Evolutionary conservation across 345 rosid species (phyloP).

Genomic region (Euphorbia peplus): DNA sequence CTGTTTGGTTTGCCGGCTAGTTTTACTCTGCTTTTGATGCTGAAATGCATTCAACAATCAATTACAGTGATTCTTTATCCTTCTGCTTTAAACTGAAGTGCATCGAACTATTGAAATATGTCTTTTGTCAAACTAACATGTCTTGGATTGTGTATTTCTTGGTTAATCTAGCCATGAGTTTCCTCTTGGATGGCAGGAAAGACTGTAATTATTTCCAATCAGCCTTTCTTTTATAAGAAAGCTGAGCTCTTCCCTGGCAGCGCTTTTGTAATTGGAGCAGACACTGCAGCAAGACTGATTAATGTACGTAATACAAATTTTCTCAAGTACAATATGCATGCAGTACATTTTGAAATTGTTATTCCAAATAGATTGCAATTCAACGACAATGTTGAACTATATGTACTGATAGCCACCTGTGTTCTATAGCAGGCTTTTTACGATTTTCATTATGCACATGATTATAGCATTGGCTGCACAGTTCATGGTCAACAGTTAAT

Average conservation of each 20-base stretch:
- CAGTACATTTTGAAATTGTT: background rate
- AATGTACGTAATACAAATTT: constrained; percentile 48
- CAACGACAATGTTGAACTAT: background rate
- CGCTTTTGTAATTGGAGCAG: constrained; percentile 88
- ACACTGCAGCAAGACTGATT: constrained; percentile 83
- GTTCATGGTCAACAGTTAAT: background rate
- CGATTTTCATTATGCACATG: background rate
- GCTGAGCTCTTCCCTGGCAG: constrained; percentile 95
- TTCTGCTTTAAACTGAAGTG: background rate
- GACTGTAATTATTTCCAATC: constrained; percentile 80
- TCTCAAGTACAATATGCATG: constrained; percentile 1
- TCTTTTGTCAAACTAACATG: background rate
- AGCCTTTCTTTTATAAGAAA: constrained; percentile 93
- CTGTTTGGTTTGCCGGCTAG: background rate
- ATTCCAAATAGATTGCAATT: background rate
- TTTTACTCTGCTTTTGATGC: background rate
- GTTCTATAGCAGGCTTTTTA: background rate
- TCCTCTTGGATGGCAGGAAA: constrained; percentile 57
- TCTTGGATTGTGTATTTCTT: background rate
- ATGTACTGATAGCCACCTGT: background rate
- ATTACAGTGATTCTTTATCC: too few species aligned
- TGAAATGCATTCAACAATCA: background rate
- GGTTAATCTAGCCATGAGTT: constrained; percentile 5
- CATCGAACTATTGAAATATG: background rate
- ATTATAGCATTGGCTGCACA: background rate